A percentile compares a stretch with the other conserved stretches of the same genome.
phyloP scores from a whole-genome alignment of 2,329 filamentous ascomycete species.

The Arthrobotrys conoides region DNA sequence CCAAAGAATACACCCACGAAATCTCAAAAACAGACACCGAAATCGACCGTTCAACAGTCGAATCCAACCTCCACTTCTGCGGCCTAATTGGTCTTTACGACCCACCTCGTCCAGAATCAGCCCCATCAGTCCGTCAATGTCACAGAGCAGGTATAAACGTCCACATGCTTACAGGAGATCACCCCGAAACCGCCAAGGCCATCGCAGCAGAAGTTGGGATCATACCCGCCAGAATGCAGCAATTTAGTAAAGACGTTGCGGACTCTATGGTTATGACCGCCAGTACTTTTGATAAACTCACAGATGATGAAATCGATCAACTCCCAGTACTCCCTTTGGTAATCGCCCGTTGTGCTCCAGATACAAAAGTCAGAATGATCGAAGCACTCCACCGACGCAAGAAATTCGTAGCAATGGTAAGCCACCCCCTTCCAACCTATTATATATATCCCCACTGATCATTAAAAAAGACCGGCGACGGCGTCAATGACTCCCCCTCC shows the following conservation, averaged over 20 bases:
- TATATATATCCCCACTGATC: not conserved
- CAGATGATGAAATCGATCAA: slow-evolving; percentile 80
- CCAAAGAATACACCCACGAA: slow-evolving; percentile 67
- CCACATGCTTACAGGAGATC: slow-evolving; percentile 88
- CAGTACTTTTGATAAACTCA: slow-evolving; percentile 82
- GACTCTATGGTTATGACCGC: slow-evolving; percentile 80
- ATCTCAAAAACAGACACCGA: slow-evolving; percentile 68
- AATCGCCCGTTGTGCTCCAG: slow-evolving; percentile 84
- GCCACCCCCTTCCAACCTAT: slow-evolving; percentile 31
- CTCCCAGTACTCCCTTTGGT: slow-evolving; percentile 83
- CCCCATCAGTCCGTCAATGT: slow-evolving; percentile 78
- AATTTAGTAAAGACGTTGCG: slow-evolving; percentile 74
- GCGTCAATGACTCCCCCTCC: slow-evolving; percentile 87
- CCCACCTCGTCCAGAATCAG: slow-evolving; percentile 84
- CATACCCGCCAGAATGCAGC: slow-evolving; percentile 75
- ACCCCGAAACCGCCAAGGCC: slow-evolving; percentile 82
- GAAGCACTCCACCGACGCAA: slow-evolving; percentile 83
- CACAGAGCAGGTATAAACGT: slow-evolving; percentile 81
- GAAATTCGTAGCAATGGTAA: slow-evolving; percentile 81
- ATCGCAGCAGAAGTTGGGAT: slow-evolving; percentile 86
- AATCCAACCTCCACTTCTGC: slow-evolving; percentile 78
- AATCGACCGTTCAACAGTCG: slow-evolving; percentile 74
- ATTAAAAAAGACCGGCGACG: slow-evolving; percentile 76
- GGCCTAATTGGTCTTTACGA: slow-evolving; percentile 89
- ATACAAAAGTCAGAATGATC: slow-evolving; percentile 92